A percentile compares a stretch with the other conserved stretches of the same genome.
These are phyloP conservation scores for Laetiporus sulphureus DNA, from an alignment of 1,284 basidiomycete species.

Conservation along the genomic window DNA sequence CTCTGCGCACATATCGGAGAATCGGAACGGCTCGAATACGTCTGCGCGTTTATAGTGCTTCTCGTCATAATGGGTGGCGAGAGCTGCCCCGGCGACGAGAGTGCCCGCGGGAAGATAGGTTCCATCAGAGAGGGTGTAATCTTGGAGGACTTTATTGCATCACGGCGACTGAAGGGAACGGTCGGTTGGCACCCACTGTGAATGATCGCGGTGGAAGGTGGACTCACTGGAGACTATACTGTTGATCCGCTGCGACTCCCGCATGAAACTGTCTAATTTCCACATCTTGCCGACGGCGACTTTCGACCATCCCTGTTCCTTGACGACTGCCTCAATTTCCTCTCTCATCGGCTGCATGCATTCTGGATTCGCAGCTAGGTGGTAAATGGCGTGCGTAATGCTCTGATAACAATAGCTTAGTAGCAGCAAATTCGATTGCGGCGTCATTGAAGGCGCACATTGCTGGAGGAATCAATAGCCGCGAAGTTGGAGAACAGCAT, in stretches of 20 bases:
- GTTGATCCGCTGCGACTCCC: slow-evolving; percentile 35
- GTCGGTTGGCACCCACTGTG: background rate
- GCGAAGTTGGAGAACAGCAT: slow-evolving; percentile 33
- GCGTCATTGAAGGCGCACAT: slow-evolving; percentile 14
- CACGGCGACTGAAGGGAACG: slow-evolving; percentile 8
- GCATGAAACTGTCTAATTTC: slow-evolving; percentile 44
- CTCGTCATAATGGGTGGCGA: slow-evolving; percentile 34
- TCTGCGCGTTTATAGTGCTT: slow-evolving; percentile 31
- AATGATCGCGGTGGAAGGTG: background rate
- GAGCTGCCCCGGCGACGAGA: slow-evolving; percentile 32
- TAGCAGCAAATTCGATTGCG: background rate
- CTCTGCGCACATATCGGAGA: slow-evolving; percentile 29
- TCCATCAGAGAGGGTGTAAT: slow-evolving; percentile 34
- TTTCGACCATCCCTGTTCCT: slow-evolving; percentile 38
- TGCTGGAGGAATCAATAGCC: slow-evolving; percentile 33
- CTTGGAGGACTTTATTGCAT: slow-evolving; percentile 22
- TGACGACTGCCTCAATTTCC: slow-evolving; percentile 32
- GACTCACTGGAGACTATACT: slow-evolving; percentile 1
- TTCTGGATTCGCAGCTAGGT: slow-evolving; percentile 33
- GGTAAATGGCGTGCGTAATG: slow-evolving; percentile 6
- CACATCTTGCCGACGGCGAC: slow-evolving; percentile 33
- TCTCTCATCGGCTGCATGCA: slow-evolving; percentile 34
- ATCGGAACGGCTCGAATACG: slow-evolving; percentile 39
- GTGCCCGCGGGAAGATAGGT: slow-evolving; percentile 35
- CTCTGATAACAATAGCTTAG: slow-evolving; percentile 9